Percentiles rank a stretch among this genome's conserved stretches.
Evolutionary conservation across 345 rosid genomes (phyloP).

Genomic region (Euclidium syriacum): DNA sequence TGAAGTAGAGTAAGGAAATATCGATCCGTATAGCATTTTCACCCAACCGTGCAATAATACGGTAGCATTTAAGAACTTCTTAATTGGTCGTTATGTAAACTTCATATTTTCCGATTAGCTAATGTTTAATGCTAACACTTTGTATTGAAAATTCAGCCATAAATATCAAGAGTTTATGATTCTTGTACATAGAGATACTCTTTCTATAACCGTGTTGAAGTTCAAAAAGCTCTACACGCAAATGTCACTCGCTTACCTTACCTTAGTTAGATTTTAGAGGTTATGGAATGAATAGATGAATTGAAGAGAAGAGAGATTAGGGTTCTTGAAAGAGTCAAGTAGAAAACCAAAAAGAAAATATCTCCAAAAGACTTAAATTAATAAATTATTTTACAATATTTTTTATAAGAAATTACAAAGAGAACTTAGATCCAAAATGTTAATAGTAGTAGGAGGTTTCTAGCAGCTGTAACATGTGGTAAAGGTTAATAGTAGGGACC

Average conservation of each 20-base stretch:
- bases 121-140: slow-evolving; percentile 1
- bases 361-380: too few species aligned
- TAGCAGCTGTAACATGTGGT: too few species aligned
- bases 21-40: slow-evolving; percentile 84
- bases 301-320: too few species aligned
- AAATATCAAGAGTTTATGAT: slow-evolving; percentile 98
- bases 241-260: slow-evolving; percentile 68
- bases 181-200: slow-evolving; percentile 92
- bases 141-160: slow-evolving; percentile 50
- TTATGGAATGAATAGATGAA: too few species aligned
- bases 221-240: slow-evolving; percentile 88
- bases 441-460: too few species aligned
- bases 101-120: slow-evolving; percentile 28
- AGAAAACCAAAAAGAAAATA: too few species aligned
- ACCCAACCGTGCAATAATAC: slow-evolving; percentile 67
- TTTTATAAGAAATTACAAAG: too few species aligned
- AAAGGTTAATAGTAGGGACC: too few species aligned
- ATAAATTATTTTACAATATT: too few species aligned
- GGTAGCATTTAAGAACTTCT: slow-evolving; percentile 43
- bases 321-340: too few species aligned
- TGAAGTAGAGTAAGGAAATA: slow-evolving; percentile 65
- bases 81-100: slow-evolving; percentile 75
- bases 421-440: too few species aligned
- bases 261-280: too few species aligned
- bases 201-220: slow-evolving; percentile 74